These are phyloP conservation scores for Triticum timopheevii DNA, from an alignment of 176 grass and related monocot species.

Conservation along the genomic window DNA sequence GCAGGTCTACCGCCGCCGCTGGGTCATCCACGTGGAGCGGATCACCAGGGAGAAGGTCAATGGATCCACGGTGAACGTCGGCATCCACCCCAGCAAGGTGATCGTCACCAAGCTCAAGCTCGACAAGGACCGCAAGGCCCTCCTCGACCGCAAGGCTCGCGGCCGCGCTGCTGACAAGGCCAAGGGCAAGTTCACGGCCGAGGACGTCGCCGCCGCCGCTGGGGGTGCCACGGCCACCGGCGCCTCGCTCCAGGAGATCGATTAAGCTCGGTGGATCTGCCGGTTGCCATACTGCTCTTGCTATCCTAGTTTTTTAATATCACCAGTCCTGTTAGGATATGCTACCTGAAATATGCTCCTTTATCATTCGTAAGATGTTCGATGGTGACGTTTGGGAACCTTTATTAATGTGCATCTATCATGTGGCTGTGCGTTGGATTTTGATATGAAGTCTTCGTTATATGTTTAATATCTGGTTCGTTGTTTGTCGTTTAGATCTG, in stretches of 20 bases:
- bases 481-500: background rate
- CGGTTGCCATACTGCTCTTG: background rate
- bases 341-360: slow-evolving; percentile 14
- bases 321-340: slow-evolving; percentile 22
- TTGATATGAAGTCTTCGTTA: slow-evolving; percentile 36
- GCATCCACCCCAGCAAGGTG: slow-evolving; percentile 81
- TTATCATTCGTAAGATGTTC: slow-evolving; percentile 23
- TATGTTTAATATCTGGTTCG: background rate
- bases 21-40: slow-evolving; percentile 97
- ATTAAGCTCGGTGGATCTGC: slow-evolving; percentile 29
- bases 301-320: slow-evolving; percentile 19
- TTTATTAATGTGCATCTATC: slow-evolving; percentile 28
- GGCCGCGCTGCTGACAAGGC: slow-evolving; percentile 91
- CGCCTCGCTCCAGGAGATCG: slow-evolving; percentile 91
- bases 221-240: slow-evolving; percentile 30
- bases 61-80: slow-evolving; percentile 87
- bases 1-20: slow-evolving; percentile 93
- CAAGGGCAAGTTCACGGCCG: slow-evolving; percentile 92
- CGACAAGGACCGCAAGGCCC: slow-evolving; percentile 93
- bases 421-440: background rate
- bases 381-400: slow-evolving; percentile 36
- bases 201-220: slow-evolving; percentile 70
- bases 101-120: slow-evolving; percentile 92
- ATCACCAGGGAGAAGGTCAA: slow-evolving; percentile 98
- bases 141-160: slow-evolving; percentile 87